Evolutionary conservation across 257 asterid genomes (phyloP), one percentile per base, ranked within the genome.

Genomic region (Penstemon newberryi): DNA sequence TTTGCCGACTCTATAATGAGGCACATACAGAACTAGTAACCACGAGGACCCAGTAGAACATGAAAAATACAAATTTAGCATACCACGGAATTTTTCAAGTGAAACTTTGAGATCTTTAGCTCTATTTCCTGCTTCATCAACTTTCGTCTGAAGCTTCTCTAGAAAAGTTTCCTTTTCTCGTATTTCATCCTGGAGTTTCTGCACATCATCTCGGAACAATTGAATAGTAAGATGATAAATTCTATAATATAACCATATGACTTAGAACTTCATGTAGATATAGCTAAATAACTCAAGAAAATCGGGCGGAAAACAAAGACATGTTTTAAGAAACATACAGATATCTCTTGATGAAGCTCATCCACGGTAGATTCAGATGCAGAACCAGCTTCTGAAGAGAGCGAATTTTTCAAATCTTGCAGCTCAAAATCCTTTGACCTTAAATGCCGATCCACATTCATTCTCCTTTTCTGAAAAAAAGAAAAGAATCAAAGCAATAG

Each of bases 321-420:
- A 46, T n/a, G 52, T 64, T 55, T 46, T 56, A 12, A 77, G 70
- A 73, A 75, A 83, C 95, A 71, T 52, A 92, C 98, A 56, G 84
- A 75, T 76, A 85, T 77, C 49, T 90, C 98, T 61, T 77, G 83
- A 60, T 77, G 92, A 77, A 85, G 89, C 70, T 90, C 98, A 60
- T 86, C 91, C 72, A 69, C 81, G 44, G 82, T 69, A 65, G 95
- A 86, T 33, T 83, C 73, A 70, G 90, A 77, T 12, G 74, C 77
- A 58, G 76, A 66, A 70, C 70, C 83, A 73, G 85, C 82, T 81
- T 77, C 96, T 43, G 79, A 61, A 43, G 85, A 78, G 65, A 77
- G 79, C 36, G 74, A 72, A 69, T 84, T 88, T 78, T 85, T 82
- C 73, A 75, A 70, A 81, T 88, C 98, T 25, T 72, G 82, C 71